These are phyloP conservation scores for Fraxinus platypoda DNA, from an alignment of 305 asterid species.

Conservation along the genomic window DNA sequence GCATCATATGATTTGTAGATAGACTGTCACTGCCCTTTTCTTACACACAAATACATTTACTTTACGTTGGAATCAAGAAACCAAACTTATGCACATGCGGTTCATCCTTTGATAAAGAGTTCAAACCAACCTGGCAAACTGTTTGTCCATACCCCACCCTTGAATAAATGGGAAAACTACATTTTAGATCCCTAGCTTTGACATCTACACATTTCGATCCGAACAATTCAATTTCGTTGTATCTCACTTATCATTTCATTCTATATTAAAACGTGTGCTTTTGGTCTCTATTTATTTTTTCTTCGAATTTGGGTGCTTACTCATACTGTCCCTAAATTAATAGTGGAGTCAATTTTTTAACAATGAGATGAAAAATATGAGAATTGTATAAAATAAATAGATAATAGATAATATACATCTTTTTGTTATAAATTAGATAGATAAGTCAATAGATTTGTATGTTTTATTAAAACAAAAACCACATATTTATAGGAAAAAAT, in stretches of 20 bases:
- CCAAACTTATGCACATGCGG: not conserved
- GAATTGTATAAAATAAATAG: too few species aligned
- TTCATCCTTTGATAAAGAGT: not conserved
- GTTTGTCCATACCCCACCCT: not conserved
- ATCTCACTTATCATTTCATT: not conserved
- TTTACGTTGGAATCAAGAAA: slow-evolving; percentile 1
- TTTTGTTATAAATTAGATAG: too few species aligned
- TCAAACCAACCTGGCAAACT: not conserved
- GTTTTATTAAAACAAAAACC: too few species aligned
- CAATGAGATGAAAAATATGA: too few species aligned
- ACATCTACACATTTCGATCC: not conserved
- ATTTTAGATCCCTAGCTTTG: not conserved
- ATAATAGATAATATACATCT: too few species aligned
- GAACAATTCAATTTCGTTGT: too few species aligned
- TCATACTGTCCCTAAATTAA: too few species aligned
- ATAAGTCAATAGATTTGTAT: too few species aligned
- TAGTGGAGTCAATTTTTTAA: not conserved
- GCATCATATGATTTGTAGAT: not conserved
- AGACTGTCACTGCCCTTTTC: not conserved
- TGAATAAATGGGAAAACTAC: too few species aligned
- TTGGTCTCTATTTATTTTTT: not conserved
- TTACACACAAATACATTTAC: not conserved
- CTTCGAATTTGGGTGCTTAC: not conserved
- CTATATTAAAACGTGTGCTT: not conserved
- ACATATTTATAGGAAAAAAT: too few species aligned